These are phyloP conservation scores for Mortierella claussenii DNA, from an alignment of 192 early-diverging fungal genomes.

Conservation along the genomic window DNA sequence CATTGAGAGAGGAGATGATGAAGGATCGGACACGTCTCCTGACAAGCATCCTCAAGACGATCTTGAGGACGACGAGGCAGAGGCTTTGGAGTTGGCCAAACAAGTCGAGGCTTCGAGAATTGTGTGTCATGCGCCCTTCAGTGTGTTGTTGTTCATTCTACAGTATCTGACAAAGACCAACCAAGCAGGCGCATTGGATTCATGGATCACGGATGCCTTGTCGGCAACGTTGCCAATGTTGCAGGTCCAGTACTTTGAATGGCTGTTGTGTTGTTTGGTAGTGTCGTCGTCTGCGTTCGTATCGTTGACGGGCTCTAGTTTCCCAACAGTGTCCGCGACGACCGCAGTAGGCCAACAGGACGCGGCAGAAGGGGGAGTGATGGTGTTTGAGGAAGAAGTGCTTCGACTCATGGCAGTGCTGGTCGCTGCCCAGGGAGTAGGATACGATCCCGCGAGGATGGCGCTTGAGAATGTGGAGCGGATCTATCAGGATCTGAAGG, in stretches of 20 bases:
- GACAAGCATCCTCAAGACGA: not conserved
- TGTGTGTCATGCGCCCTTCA: slow-evolving; percentile 36
- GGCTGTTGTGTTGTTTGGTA: slow-evolving; percentile 18
- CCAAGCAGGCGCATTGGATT: slow-evolving; percentile 28
- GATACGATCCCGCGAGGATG: slow-evolving; percentile 8
- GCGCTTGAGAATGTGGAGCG: slow-evolving; percentile 8
- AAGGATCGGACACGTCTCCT: too few relatives aligned
- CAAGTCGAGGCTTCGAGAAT: slow-evolving; percentile 16
- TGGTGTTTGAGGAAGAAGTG: slow-evolving; percentile 25
- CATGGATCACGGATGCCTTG: slow-evolving; percentile 44
- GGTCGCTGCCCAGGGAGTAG: slow-evolving; percentile 19
- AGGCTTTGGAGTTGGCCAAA: slow-evolving; percentile 25
- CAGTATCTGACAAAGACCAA: slow-evolving; percentile 34
- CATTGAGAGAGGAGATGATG: too few relatives aligned
- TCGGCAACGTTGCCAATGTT: slow-evolving; percentile 24
- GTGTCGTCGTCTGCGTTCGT: not conserved
- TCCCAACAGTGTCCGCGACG: not conserved
- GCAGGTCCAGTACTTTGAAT: slow-evolving; percentile 39
- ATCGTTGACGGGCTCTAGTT: not conserved
- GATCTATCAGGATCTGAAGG: not conserved
- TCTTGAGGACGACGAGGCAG: not conserved
- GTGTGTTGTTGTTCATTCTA: slow-evolving; percentile 32
- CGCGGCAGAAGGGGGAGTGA: not conserved
- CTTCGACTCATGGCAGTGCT: slow-evolving; percentile 16
- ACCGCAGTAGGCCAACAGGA: not conserved